Conservation (phyloP, 2,329 filamentous ascomycete species). For the Claviceps capensis region DNA sequence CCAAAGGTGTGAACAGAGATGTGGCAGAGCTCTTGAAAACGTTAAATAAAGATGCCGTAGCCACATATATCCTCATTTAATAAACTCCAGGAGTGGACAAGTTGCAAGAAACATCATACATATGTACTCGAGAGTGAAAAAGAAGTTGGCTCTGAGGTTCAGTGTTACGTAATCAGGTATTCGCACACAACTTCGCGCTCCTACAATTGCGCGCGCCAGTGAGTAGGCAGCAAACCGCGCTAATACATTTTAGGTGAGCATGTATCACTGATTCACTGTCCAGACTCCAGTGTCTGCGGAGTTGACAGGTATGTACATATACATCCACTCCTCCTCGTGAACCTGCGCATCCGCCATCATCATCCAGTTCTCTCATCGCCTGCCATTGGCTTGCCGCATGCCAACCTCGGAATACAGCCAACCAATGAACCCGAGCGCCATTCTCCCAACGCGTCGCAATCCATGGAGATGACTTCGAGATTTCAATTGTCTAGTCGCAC, state of each 20-base stretch:
- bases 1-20: not conserved
- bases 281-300: no score
- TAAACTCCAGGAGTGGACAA: no score
- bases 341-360: not conserved
- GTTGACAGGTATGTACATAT: no score
- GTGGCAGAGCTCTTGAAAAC: no score
- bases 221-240: not conserved
- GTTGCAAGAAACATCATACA: no score
- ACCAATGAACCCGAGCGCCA: not conserved
- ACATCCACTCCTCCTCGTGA: no score
- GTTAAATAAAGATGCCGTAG: no score
- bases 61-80: no score
- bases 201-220: not conserved
- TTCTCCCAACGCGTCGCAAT: not conserved
- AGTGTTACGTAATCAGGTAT: not conserved
- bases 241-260: not conserved
- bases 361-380: not conserved
- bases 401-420: not conserved
- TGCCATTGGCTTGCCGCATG: not conserved
- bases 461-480: constrained; percentile 14
- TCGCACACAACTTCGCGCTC: not conserved
- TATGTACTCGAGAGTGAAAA: no score
- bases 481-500: constrained; percentile 9
- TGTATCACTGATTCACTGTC: not conserved
- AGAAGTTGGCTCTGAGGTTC: not conserved